phyloP scores from a whole-genome alignment of 305 asterid species.

The Salvia sclarea region DNA sequence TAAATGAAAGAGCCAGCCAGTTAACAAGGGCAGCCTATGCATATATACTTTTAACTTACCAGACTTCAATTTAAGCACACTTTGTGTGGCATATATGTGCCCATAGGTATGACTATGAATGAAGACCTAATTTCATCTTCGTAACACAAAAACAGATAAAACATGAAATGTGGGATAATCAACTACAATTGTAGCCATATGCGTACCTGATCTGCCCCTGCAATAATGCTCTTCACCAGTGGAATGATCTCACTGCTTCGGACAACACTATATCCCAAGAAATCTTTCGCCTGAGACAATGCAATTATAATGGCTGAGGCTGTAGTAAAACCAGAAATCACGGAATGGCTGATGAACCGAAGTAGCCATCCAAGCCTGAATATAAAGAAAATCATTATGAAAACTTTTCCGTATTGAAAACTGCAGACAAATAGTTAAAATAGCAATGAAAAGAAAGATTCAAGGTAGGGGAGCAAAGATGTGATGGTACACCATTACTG shows the following conservation, averaged over 20 bases:
- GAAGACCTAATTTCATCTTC: conserved; percentile 19
- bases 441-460: background rate
- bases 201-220: conserved; percentile 84
- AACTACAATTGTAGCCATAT: too few species aligned
- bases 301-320: conserved; percentile 98
- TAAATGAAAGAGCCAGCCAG: background rate
- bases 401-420: conserved; percentile 16
- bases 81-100: conserved; percentile 6
- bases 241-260: conserved; percentile 96
- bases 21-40: background rate
- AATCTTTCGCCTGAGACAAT: conserved; percentile 94
- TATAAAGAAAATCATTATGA: conserved; percentile 36
- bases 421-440: background rate
- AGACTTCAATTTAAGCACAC: background rate
- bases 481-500: conserved; percentile 18
- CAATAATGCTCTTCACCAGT: conserved; percentile 73
- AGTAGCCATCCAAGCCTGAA: conserved; percentile 98
- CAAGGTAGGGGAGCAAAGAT: conserved; percentile 3
- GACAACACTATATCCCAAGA: conserved; percentile 88
- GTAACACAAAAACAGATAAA: background rate
- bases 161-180: conserved; percentile 1
- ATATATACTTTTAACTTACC: background rate
- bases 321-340: conserved; percentile 99
- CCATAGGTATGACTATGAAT: conserved; percentile 18
- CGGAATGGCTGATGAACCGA: conserved; percentile 99